Conservation (phyloP, 2,329 filamentous ascomycete species). For the Fusarium zealandicum region DNA sequence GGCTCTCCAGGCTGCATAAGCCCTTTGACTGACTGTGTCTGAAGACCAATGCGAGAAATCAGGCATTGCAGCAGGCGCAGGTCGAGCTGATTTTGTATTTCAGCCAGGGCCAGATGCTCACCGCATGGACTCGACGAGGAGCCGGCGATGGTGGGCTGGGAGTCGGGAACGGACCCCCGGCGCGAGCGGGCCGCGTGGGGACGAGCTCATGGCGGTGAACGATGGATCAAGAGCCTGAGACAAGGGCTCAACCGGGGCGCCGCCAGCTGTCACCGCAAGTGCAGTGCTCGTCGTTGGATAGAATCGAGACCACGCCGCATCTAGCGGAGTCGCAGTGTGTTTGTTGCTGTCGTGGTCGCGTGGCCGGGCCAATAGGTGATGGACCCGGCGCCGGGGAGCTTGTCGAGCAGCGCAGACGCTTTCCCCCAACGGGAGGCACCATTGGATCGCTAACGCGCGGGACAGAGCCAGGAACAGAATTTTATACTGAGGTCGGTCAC, state of each 20-base stretch:
- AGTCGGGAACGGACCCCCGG: constrained; percentile 21
- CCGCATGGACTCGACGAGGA: constrained; percentile 28
- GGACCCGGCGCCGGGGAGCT: constrained; percentile 33
- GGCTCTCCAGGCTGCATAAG: constrained; percentile 38
- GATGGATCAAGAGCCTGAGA: constrained; percentile 26
- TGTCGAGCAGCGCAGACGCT: constrained; percentile 28
- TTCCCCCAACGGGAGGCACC: constrained; percentile 28
- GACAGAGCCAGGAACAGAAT: constrained; percentile 31
- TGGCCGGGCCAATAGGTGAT: constrained; percentile 39
- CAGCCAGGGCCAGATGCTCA: constrained; percentile 26
- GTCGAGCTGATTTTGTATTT: constrained; percentile 37
- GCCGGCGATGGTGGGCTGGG: constrained; percentile 24
- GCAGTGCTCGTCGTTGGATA: constrained; percentile 32
- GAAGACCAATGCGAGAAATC: constrained; percentile 9
- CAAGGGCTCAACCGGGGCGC: constrained; percentile 27
- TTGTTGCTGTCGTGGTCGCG: constrained; percentile 10
- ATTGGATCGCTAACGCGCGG: constrained; percentile 34
- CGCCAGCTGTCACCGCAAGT: constrained; percentile 43
- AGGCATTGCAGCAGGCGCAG: constrained; percentile 18
- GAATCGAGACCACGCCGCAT: constrained; percentile 23
- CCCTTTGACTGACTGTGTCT: constrained; percentile 30
- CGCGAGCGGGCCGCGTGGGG: constrained; percentile 40
- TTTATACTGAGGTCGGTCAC: constrained; percentile 22
- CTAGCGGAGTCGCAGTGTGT: constrained; percentile 17
- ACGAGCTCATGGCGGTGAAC: constrained; percentile 40